Conservation (phyloP, 2,329 filamentous ascomycete species). For the Metarhizium rileyi region DNA sequence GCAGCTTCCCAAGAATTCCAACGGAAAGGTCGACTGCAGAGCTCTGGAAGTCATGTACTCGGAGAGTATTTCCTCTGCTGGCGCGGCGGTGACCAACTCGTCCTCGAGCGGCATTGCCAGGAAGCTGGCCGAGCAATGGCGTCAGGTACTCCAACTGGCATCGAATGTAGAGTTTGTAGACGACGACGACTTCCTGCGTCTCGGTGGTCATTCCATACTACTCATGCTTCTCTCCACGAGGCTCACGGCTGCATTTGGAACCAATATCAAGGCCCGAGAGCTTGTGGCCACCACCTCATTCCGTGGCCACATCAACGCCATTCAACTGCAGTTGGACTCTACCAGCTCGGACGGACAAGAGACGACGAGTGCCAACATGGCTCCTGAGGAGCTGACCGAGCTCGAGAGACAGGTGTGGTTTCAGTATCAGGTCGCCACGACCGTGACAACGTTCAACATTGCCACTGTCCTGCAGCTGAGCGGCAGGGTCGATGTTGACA, state of each 20-base stretch:
- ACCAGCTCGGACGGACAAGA: background rate
- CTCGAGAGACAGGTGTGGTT: conserved; percentile 6
- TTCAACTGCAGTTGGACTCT: background rate
- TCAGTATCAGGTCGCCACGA: conserved; percentile 6
- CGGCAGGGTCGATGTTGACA: background rate
- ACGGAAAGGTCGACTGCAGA: conserved; percentile 5
- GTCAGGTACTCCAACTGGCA: background rate
- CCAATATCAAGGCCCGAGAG: background rate
- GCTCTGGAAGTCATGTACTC: conserved; percentile 1
- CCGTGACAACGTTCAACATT: conserved; percentile 5
- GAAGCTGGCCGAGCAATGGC: conserved; percentile 1
- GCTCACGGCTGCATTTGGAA: background rate
- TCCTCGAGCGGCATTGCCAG: background rate
- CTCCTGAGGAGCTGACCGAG: background rate
- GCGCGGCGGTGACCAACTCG: no score
- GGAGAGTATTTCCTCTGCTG: background rate
- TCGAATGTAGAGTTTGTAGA: background rate
- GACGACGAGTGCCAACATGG: background rate
- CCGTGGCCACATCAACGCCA: background rate
- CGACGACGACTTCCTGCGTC: conserved; percentile 1
- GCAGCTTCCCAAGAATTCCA: conserved; percentile 1
- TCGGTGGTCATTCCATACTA: conserved; percentile 2
- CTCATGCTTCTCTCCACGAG: conserved; percentile 1
- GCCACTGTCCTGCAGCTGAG: background rate
- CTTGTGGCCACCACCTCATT: background rate